These are phyloP conservation scores for Hansenula lynferdii DNA, from an alignment of 1,139 yeast genomes.

Conservation along the genomic window DNA sequence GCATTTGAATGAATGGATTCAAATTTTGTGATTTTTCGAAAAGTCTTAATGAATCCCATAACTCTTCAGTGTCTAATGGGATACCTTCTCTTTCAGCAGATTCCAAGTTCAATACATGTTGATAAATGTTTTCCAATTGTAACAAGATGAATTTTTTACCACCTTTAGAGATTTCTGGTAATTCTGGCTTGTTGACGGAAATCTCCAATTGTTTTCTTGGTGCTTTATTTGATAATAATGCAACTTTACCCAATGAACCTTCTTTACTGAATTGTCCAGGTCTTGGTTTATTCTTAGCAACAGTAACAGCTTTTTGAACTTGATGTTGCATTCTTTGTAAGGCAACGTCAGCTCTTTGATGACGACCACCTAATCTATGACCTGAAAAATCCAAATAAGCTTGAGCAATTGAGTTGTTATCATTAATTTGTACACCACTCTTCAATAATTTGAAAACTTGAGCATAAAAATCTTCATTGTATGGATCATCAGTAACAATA, in stretches of 20 bases:
- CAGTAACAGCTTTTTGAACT: conserved; percentile 93
- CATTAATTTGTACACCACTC: conserved; percentile 38
- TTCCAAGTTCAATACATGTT: conserved; percentile 75
- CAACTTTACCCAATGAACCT: conserved; percentile 89
- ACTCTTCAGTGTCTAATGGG: conserved; percentile 47
- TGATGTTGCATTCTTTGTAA: conserved; percentile 98
- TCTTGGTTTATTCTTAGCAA: conserved; percentile 85
- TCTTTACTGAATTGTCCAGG: conserved; percentile 64
- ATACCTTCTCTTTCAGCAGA: conserved; percentile 70
- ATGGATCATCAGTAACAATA: conserved; percentile 95
- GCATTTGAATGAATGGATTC: conserved; percentile 81
- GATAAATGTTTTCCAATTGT: conserved; percentile 71
- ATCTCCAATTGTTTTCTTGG: conserved; percentile 87
- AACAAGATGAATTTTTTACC: conserved; percentile 34
- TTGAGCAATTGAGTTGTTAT: conserved; percentile 74
- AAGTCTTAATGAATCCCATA: conserved; percentile 80
- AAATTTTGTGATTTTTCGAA: conserved; percentile 49
- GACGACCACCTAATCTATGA: conserved; percentile 83
- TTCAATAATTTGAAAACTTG: conserved; percentile 90
- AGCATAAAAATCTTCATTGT: conserved; percentile 93
- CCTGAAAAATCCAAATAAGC: conserved; percentile 95
- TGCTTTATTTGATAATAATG: conserved; percentile 75
- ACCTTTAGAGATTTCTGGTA: conserved; percentile 28
- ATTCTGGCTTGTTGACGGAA: conserved; percentile 46
- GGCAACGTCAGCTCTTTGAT: conserved; percentile 89